Evolutionary conservation across 345 rosid species (phyloP), one percentile per base, ranked within the genome.

Genomic region (Eucalyptus decipiens): DNA sequence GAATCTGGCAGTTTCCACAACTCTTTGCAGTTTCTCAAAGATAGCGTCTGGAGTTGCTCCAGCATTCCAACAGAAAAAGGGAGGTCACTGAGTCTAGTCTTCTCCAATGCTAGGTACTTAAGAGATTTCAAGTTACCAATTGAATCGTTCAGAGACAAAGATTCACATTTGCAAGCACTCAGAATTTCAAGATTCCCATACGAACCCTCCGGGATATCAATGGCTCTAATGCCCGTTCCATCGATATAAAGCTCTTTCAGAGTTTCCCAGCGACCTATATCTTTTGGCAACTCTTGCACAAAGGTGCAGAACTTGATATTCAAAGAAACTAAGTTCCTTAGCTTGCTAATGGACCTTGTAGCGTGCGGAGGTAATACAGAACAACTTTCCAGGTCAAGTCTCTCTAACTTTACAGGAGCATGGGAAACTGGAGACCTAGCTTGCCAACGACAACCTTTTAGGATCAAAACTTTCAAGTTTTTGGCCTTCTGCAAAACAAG

Each of bases 121-220:
- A 86, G 87, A 49, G 87, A 86, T 52, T 86, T 49, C 42, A 86
- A 86, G 80, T 67, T 67, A 8, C 42, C 80, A 17, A 67, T 67
- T 0, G 11, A 8, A 32, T 32, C 1, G 12, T 0, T 0, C 2
- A 48, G 50, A 4, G 42, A 5, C 9, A 30, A 23, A 1, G 3
- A 17, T 12, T 49, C 3, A 86, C 58, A n/a, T 1, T 52, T 48
- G 58, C 87, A 37, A 28, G 87, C 87, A 86, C 87, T 86, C 7
- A 86, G 42, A 23, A 13, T 49, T n/a, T 49, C 26, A 9, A 86
- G 87, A 4, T 49, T 86, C 15, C 3, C 58, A 49, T 5, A 47
- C 0, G 87, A 49, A 30, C 15, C 24, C 14, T 86, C 34, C 0
- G 4, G 26, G 14, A 86, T 1, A 23, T 49, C 23, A 1, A 67